Percentiles rank a stretch among this genome's conserved stretches.
These are phyloP conservation scores for Colletotrichum agaves DNA, from an alignment of 2,329 filamentous ascomycete genomes.

Conservation along the genomic window DNA sequence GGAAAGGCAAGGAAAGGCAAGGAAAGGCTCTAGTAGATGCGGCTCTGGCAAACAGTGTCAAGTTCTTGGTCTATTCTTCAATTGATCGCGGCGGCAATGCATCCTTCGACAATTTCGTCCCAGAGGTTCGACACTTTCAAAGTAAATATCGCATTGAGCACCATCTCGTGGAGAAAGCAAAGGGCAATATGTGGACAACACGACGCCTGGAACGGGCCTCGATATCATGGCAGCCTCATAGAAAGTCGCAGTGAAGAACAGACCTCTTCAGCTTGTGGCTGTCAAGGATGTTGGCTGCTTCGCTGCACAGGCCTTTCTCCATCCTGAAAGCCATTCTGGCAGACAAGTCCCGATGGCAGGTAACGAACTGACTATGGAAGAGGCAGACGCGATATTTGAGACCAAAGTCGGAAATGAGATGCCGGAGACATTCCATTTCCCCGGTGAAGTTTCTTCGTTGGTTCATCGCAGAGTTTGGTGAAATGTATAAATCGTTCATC, in stretches of 20 bases:
- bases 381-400: slow-evolving; percentile 22
- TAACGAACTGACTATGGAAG: slow-evolving; percentile 53
- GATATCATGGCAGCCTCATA: slow-evolving; percentile 50
- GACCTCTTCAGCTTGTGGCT: slow-evolving; percentile 54
- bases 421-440: not conserved
- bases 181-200: slow-evolving; percentile 65
- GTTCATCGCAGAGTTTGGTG: slow-evolving; percentile 8
- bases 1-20: slow-evolving; percentile 65
- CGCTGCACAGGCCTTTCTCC: slow-evolving; percentile 54
- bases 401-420: not conserved
- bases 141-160: slow-evolving; percentile 71
- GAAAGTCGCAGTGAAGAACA: slow-evolving; percentile 43
- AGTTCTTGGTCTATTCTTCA: slow-evolving; percentile 71
- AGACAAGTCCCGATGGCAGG: slow-evolving; percentile 53
- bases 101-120: slow-evolving; percentile 56
- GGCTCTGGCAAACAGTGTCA: slow-evolving; percentile 63
- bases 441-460: not conserved
- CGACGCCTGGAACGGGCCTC: slow-evolving; percentile 45
- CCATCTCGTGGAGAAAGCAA: slow-evolving; percentile 62
- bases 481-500: slow-evolving; percentile 1
- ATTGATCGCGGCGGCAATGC: slow-evolving; percentile 69
- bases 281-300: slow-evolving; percentile 57
- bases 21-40: slow-evolving; percentile 69
- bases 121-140: slow-evolving; percentile 72
- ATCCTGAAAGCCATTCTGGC: slow-evolving; percentile 46